phyloP scores from a whole-genome alignment of 2,329 filamentous ascomycete genomes.

The Monilinia fructicola region DNA sequence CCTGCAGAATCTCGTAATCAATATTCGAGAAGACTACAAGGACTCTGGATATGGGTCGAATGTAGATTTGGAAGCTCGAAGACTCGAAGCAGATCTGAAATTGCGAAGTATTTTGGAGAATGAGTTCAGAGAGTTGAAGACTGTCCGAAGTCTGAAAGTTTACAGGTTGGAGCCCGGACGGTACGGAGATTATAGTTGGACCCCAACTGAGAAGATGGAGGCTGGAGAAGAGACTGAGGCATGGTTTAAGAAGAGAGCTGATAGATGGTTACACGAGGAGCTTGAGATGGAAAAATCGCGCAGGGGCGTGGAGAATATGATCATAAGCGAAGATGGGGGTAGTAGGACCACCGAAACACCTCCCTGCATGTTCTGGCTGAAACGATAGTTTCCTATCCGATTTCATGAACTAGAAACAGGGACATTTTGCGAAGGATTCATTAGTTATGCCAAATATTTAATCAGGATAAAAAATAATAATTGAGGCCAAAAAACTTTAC shows the following conservation, averaged over 20 bases:
- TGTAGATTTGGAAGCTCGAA: neutral
- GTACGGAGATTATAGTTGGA: neutral
- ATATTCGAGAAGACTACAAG: neutral
- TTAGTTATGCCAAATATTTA: too few species aligned
- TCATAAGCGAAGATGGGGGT: fast-evolving
- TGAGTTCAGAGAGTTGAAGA: neutral
- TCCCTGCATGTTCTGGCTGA: neutral
- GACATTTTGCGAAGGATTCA: neutral
- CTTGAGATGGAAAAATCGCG: neutral
- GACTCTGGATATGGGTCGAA: too few species aligned
- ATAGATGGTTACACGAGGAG: neutral
- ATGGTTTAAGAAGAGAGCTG: neutral
- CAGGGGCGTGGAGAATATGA: neutral
- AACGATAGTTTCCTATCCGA: fast-evolving
- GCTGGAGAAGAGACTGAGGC: neutral
- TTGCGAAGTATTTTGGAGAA: neutral
- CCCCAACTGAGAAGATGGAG: neutral
- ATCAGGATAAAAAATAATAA: too few species aligned
- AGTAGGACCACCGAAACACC: fast-evolving
- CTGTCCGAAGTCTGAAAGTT: neutral
- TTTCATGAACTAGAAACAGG: neutral
- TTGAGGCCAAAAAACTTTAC: too few species aligned
- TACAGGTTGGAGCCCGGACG: neutral
- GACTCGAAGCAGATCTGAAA: fast-evolving
- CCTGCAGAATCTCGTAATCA: neutral